Conservation (phyloP, 352 stramenopile genomes). For the Chloridella minuta region DNA sequence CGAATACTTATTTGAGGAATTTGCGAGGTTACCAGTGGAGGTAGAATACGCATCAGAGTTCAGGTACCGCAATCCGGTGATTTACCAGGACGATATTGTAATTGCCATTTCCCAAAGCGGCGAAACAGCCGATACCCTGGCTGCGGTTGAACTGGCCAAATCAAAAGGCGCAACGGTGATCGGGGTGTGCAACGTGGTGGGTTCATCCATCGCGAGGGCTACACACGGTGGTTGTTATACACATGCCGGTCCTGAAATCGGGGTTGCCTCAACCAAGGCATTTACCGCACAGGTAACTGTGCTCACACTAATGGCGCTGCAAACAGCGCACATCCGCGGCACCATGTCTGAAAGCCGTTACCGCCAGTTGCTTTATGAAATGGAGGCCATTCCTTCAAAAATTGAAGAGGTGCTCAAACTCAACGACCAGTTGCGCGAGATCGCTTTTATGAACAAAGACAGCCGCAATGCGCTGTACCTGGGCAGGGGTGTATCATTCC, state of each 20-base stretch:
- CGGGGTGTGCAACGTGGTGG: conserved; percentile 80
- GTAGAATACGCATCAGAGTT: conserved; percentile 25
- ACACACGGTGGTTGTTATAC: conserved; percentile 75
- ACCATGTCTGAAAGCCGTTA: conserved; percentile 14
- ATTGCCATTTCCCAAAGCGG: conserved; percentile 83
- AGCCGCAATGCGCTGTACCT: conserved; percentile 23
- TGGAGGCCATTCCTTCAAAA: not conserved
- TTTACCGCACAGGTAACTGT: conserved; percentile 73
- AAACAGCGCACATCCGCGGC: conserved; percentile 17
- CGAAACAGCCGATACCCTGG: conserved; percentile 65
- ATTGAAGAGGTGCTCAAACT: conserved; percentile 15
- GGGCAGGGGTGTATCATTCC: conserved; percentile 27
- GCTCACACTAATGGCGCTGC: conserved; percentile 21
- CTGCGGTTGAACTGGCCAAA: conserved; percentile 46
- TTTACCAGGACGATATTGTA: conserved; percentile 22
- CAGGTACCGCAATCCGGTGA: conserved; percentile 23
- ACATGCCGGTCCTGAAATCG: conserved; percentile 81
- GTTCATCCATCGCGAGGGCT: conserved; percentile 66
- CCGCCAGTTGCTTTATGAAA: conserved; percentile 12
- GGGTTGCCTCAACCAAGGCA: conserved; percentile 87
- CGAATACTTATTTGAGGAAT: conserved; percentile 23
- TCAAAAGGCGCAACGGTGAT: conserved; percentile 37
- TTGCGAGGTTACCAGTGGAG: conserved; percentile 22
- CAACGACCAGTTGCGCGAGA: conserved; percentile 20
- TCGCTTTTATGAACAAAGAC: conserved; percentile 22